Evolutionary conservation across 129 eudicot species (phyloP), one percentile per base, ranked within the genome.

Genomic region (Silybum marianum): DNA sequence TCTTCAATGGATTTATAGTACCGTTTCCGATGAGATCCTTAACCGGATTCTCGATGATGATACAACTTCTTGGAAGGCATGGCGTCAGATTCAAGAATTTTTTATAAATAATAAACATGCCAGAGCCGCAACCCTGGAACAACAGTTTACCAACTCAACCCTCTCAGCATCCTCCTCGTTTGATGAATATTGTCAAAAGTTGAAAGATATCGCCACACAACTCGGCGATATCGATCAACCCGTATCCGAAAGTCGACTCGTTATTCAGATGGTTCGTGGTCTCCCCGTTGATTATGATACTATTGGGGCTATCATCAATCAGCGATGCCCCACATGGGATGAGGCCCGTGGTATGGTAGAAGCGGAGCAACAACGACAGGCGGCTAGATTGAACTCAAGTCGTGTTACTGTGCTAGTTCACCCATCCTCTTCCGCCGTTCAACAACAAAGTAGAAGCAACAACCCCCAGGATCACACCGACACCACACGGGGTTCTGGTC

Each of bases 201-300:
- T 63, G 25, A 63, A 63, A 22, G 70, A 65, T 24, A n/a, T 65
- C 23, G 70, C 70, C 12, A 24, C 25, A 7, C 70, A 65, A 65
- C 70, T 65, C 26, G 28, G 28, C 28, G 70, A 65, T 24, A 24
- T 65, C 69, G 69, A 62, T 62, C 69, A 62, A n/a, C 69, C 69
- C 11, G 69, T 62, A 6, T 6, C 24, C 13, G 70, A 65, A 65
- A n/a, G 25, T 21, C 26, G 70, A 24, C 13, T 65, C 25, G 26
- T 65, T 2, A 19, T 65, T 7, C 70, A 65, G 28, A 16, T 65
- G 70, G 70, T 65, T 65, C 70, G 70, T 65, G 70, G 54, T 44
- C 54, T 44, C 12, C 54, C 54, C 4, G 54, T 44, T 12, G 54
- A 44, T 11, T 44, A 44, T 18, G 54, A 44, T 44, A 44, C 54